Conservation (phyloP, 2,329 filamentous ascomycete species). For the Metarhizium rileyi region DNA sequence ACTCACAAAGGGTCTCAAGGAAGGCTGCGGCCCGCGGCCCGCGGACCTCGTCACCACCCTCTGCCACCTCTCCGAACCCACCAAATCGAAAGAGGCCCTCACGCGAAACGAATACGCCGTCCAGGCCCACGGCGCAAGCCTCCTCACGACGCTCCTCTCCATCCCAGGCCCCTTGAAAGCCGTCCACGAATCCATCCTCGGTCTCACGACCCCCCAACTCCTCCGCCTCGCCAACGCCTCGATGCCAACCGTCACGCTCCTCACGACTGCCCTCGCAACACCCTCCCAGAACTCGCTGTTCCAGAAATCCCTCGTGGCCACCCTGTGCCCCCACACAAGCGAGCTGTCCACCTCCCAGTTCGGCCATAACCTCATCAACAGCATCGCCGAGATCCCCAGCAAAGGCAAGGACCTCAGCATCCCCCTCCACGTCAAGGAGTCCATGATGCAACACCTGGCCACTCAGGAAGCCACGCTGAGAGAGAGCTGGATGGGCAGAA, state of each 20-base stretch:
- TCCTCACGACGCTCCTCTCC: conserved; percentile 70
- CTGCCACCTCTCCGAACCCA: conserved; percentile 30
- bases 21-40: conserved; percentile 37
- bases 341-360: conserved; percentile 39
- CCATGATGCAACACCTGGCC: conserved; percentile 39
- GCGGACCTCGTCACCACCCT: conserved; percentile 39
- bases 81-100: neutral
- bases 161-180: conserved; percentile 63
- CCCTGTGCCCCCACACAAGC: conserved; percentile 33
- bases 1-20: conserved; percentile 37
- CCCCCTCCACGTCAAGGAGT: conserved; percentile 49
- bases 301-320: conserved; percentile 44
- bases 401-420: conserved; percentile 37
- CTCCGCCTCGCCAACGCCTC: conserved; percentile 54
- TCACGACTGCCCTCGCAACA: conserved; percentile 39
- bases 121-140: conserved; percentile 64
- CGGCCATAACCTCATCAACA: conserved; percentile 42
- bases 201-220: conserved; percentile 44
- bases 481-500: conserved; percentile 43
- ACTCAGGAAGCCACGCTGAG: conserved; percentile 39
- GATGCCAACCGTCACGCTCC: conserved; percentile 36
- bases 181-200: conserved; percentile 62
- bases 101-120: conserved; percentile 47
- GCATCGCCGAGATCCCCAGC: conserved; percentile 39
- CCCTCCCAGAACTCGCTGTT: conserved; percentile 41